A percentile compares a stretch with the other conserved stretches of the same genome.
These are phyloP conservation scores for Anisodus tanguticus DNA, from an alignment of 257 asterid species.

Conservation along the genomic window DNA sequence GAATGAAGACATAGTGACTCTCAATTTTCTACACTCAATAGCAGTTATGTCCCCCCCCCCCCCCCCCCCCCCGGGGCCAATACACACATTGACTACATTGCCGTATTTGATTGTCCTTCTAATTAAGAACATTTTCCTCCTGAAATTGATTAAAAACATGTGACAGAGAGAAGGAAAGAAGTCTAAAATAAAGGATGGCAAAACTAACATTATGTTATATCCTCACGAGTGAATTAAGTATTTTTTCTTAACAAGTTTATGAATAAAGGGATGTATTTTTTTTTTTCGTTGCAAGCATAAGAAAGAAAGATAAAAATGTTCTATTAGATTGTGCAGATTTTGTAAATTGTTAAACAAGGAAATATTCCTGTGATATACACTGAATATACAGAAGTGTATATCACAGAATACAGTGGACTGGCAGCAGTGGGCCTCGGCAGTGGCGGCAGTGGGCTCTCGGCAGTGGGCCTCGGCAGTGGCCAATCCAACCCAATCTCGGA, in stretches of 20 bases:
- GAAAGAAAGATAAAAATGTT: neutral
- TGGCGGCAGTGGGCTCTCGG: too few species aligned
- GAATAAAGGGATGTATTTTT: neutral
- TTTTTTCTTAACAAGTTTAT: neutral
- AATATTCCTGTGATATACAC: too few species aligned
- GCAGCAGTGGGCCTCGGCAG: too few species aligned
- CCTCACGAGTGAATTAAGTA: neutral
- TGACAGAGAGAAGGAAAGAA: neutral
- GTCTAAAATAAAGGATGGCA: neutral
- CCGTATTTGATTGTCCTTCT: neutral
- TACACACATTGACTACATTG: neutral
- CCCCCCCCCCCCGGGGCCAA: too few species aligned
- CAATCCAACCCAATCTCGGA: too few species aligned
- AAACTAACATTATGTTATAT: neutral
- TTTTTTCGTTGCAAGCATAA: neutral
- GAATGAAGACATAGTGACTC: too few species aligned
- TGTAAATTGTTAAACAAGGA: too few species aligned
- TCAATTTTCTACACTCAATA: too few species aligned
- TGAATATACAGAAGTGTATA: too few species aligned
- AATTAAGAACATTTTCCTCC: neutral
- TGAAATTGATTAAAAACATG: neutral
- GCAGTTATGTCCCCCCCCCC: neutral
- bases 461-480: too few species aligned
- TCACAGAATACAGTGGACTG: too few species aligned
- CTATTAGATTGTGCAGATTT: neutral